Conservation (phyloP, 2,329 filamentous ascomycete genomes). For the Microdochium nivale region DNA sequence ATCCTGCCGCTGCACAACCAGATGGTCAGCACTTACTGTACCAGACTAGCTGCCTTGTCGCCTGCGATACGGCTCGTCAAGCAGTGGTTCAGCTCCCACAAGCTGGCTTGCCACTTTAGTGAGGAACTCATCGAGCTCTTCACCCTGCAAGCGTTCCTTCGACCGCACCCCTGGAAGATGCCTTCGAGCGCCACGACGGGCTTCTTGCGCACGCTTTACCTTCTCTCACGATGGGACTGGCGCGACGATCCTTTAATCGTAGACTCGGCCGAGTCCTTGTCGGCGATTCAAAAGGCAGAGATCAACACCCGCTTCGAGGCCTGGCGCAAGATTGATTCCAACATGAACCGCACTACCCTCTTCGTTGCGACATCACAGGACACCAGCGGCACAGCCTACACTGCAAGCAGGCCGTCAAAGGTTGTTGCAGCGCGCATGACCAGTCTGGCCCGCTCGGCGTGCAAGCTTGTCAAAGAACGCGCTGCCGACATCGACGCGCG, state of each 20-base stretch:
- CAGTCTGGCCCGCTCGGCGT: conserved; percentile 68
- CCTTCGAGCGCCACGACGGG: conserved; percentile 73
- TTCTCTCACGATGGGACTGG: conserved; percentile 90
- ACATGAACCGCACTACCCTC: conserved; percentile 74
- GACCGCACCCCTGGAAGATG: conserved; percentile 69
- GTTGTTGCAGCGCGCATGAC: conserved; percentile 81
- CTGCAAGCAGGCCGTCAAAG: conserved; percentile 60
- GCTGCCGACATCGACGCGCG: conserved; percentile 44
- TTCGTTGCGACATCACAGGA: conserved; percentile 78
- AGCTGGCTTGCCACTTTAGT: conserved; percentile 66
- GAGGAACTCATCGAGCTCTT: conserved; percentile 82
- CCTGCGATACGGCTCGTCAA: conserved; percentile 78
- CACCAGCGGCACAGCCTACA: conserved; percentile 71
- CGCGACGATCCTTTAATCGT: conserved; percentile 71
- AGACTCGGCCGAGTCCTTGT: conserved; percentile 62
- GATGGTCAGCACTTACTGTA: conserved; percentile 70
- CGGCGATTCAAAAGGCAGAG: conserved; percentile 47
- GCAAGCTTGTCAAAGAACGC: conserved; percentile 47
- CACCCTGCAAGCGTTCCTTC: conserved; percentile 67
- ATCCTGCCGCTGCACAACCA: conserved; percentile 74
- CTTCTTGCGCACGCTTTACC: conserved; percentile 71
- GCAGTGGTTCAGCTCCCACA: conserved; percentile 80
- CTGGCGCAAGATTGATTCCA: conserved; percentile 82
- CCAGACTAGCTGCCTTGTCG: conserved; percentile 70
- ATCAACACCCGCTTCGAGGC: conserved; percentile 68